These are phyloP conservation scores for Pouteria campechiana DNA, from an alignment of 179 eudicot species.

Conservation along the genomic window DNA sequence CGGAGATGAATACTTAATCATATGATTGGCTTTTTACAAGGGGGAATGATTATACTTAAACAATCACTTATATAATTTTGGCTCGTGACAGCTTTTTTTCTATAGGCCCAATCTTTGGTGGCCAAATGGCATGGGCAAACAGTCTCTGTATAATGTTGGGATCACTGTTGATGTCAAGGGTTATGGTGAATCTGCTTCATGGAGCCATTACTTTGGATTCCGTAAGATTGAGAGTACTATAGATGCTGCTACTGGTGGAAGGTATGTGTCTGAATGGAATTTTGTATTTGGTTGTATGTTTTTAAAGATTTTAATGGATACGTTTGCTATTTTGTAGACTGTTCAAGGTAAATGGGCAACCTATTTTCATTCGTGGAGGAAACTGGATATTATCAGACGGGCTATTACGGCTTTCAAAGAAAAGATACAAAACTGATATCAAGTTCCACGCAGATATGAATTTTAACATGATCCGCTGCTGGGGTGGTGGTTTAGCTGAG, in stretches of 20 bases:
- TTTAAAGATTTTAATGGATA: neutral
- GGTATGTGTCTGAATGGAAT: conserved; percentile 31
- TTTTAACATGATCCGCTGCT: conserved; percentile 96
- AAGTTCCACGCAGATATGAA: conserved; percentile 99
- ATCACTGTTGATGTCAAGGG: conserved; percentile 69
- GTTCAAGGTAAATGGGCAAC: conserved; percentile 92
- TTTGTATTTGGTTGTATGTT: neutral
- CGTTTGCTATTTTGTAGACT: conserved; percentile 31
- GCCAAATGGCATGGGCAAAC: conserved; percentile 99
- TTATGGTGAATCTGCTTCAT: conserved; percentile 75
- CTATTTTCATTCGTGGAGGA: conserved; percentile 94
- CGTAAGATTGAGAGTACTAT: conserved; percentile 84
- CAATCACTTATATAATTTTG: too few species aligned
- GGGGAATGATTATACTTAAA: too few species aligned
- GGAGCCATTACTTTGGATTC: conserved; percentile 80
- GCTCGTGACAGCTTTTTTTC: conserved; percentile 79
- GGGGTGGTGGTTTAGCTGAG: conserved; percentile 99
- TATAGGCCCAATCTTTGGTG: conserved; percentile 95
- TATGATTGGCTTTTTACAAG: too few species aligned
- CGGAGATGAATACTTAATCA: too few species aligned
- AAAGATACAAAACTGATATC: conserved; percentile 85
- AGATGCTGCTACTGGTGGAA: conserved; percentile 83
- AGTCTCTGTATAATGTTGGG: conserved; percentile 65
- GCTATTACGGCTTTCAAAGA: conserved; percentile 73
- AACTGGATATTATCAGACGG: conserved; percentile 99